A percentile compares a stretch with the other conserved stretches of the same genome.
phyloP scores from a whole-genome alignment of 352 stramenopile genomes.

The Thalassiosira hispida region DNA sequence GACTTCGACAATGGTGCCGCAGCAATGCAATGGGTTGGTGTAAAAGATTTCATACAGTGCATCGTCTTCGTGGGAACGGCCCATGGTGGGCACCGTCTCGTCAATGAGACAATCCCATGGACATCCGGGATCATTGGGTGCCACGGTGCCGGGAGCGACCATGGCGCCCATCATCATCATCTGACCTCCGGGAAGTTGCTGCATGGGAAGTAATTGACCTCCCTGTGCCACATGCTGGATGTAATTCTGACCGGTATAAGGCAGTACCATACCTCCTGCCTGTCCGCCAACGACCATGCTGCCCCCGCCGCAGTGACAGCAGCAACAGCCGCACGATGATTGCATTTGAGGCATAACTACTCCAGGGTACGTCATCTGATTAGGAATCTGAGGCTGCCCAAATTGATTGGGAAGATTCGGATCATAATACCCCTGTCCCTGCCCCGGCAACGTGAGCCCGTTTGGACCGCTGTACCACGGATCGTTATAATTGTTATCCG shows the following conservation, averaged over 20 bases:
- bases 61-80: conserved; percentile 58
- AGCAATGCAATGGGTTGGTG: conserved; percentile 61
- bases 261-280: no score
- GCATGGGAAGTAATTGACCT: no score
- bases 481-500: background rate
- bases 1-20: conserved; percentile 59
- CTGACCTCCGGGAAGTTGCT: background rate
- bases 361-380: no score
- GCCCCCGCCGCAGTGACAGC: conserved; percentile 18
- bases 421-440: no score
- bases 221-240: background rate
- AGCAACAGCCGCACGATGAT: conserved; percentile 21
- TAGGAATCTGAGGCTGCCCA: no score
- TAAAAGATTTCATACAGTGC: conserved; percentile 68
- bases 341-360: conserved; percentile 18
- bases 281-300: background rate
- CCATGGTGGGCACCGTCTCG: conserved; percentile 39
- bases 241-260: no score
- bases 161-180: background rate
- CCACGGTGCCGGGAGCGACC: background rate
- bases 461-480: conserved; percentile 10
- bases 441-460: background rate
- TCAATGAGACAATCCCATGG: conserved; percentile 46
- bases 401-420: no score
- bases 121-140: conserved; percentile 16